phyloP scores from a whole-genome alignment of 2,329 filamentous ascomycete species.

The Colletotrichum costaricense region DNA sequence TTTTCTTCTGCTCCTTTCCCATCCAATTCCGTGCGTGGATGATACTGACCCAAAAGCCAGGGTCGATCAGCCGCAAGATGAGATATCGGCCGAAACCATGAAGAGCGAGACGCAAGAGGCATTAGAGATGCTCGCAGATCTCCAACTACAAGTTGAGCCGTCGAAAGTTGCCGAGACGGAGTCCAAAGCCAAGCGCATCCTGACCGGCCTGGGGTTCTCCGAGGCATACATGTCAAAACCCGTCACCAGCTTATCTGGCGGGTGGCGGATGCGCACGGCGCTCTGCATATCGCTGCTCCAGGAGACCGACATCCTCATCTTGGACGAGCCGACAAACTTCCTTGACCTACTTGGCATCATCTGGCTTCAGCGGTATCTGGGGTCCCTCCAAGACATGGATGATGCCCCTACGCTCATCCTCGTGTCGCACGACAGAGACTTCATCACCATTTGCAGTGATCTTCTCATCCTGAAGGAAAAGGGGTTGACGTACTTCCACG shows the following conservation, averaged over 20 bases:
- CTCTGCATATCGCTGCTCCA: constrained; percentile 76
- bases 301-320: constrained; percentile 79
- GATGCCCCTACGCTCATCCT: constrained; percentile 76
- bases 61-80: constrained; percentile 62
- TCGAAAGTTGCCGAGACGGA: constrained; percentile 74
- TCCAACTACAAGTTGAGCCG: constrained; percentile 76
- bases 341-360: constrained; percentile 85
- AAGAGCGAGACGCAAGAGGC: constrained; percentile 77
- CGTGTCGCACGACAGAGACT: constrained; percentile 87
- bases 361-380: constrained; percentile 83
- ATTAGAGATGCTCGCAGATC: constrained; percentile 74
- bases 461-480: constrained; percentile 81
- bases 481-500: constrained; percentile 78
- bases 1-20: background rate
- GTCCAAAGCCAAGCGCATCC: constrained; percentile 71
- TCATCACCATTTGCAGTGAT: constrained; percentile 81
- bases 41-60: constrained; percentile 42
- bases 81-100: constrained; percentile 67
- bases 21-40: background rate
- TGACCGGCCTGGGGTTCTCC: constrained; percentile 79
- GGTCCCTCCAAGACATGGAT: constrained; percentile 61
- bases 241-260: constrained; percentile 77
- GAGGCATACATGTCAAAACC: constrained; percentile 69
- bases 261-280: constrained; percentile 78
- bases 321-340: constrained; percentile 91